Evolutionary conservation across 179 eudicot genomes (phyloP).

Genomic region (Corrigiola litoralis): DNA sequence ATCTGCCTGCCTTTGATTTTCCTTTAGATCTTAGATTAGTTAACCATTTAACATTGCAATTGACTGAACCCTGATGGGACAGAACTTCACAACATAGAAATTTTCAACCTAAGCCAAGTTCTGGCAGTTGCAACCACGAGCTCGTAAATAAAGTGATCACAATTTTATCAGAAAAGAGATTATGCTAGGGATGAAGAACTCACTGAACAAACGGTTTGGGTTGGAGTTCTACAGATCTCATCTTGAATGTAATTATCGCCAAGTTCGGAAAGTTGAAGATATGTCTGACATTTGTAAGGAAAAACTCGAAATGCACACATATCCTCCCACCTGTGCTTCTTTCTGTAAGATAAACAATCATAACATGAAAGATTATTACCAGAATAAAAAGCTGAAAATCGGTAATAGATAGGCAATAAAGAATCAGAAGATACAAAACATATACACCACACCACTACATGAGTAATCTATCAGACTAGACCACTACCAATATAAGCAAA

Average conservation of each 20-base stretch:
- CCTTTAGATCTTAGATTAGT: no score
- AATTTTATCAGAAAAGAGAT: not conserved
- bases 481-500: no score
- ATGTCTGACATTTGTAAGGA: constrained; percentile 65
- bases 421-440: not conserved
- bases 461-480: no score
- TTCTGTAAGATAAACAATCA: constrained; percentile 36
- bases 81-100: no score
- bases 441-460: no score
- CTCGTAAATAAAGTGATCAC: not conserved
- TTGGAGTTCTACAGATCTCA: constrained; percentile 62
- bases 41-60: no score
- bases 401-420: not conserved
- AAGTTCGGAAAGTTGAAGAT: constrained; percentile 78
- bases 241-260: constrained; percentile 75
- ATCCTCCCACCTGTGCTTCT: constrained; percentile 74
- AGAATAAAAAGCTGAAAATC: not conserved
- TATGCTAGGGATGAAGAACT: constrained; percentile 17
- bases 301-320: constrained; percentile 72
- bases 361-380: not conserved
- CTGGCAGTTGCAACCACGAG: no score
- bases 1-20: no score
- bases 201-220: constrained; percentile 54
- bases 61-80: no score
- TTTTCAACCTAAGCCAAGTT: no score